Percentiles rank a stretch among this genome's conserved stretches.
Evolutionary conservation across 2,329 filamentous ascomycete species (phyloP).

Genomic region (Metarhizium sp.): DNA sequence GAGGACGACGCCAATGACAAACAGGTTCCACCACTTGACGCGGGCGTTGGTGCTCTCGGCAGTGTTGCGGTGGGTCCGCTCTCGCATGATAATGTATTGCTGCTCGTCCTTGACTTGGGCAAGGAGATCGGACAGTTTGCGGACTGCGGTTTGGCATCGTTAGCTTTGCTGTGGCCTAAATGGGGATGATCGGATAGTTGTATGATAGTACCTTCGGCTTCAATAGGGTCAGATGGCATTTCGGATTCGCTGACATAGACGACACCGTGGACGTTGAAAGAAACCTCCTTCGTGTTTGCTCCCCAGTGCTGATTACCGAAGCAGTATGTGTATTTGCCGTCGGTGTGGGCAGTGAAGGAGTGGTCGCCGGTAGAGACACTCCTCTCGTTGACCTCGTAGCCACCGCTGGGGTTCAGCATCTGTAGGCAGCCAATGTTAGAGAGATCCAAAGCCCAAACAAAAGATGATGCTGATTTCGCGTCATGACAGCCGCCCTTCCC

Average conservation of each 20-base stretch:
- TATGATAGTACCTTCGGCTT: constrained; percentile 66
- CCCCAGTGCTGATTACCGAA: constrained; percentile 99
- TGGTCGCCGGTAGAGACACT: constrained; percentile 84
- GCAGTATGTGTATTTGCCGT: constrained; percentile 93
- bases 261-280: constrained; percentile 97
- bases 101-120: constrained; percentile 96
- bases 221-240: constrained; percentile 75
- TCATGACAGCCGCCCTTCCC: neutral
- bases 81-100: constrained; percentile 88
- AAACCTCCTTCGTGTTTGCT: constrained; percentile 92
- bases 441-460: neutral
- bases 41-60: constrained; percentile 95
- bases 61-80: constrained; percentile 95
- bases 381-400: constrained; percentile 72
- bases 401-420: constrained; percentile 70
- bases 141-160: constrained; percentile 44
- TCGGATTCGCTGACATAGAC: constrained; percentile 93
- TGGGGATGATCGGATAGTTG: neutral
- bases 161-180: constrained; percentile 1
- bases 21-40: constrained; percentile 99
- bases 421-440: constrained; percentile 18
- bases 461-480: neutral
- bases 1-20: constrained; percentile 81
- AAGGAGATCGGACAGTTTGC: constrained; percentile 73
- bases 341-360: constrained; percentile 74